Base-by-base conservation (phyloP, 306 rosid genomes). In the Glycine latifolia region DNA sequence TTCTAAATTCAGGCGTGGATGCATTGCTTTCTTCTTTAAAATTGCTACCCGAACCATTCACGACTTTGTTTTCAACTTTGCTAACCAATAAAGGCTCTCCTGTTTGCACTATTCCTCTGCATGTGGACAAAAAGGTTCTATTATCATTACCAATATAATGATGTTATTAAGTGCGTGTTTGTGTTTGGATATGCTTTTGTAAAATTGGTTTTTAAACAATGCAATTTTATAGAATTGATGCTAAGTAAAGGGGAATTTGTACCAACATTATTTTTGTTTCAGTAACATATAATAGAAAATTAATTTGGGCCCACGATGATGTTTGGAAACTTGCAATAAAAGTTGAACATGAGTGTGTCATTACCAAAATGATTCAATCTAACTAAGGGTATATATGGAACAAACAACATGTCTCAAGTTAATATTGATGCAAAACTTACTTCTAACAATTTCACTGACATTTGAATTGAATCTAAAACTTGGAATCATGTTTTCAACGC, bases 1-100 rank as follows among this genome's bases (percentile, higher is more conserved):
- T 91, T 69, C 91, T 86, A 44, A 89, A 85, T 49, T 93, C 97
- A 33, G 97, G 77, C 82, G 86, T 68, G 73, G 94, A 59, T 49
- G 82, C 71, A 41, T 84, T 89, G 84, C 83, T 83, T 39, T 86
- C 89, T 86, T 93, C 98, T 80, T 83, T 91, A 60, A 60, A 81
- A 85, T 75, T 77, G 59, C 88, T 89, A 33, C 53, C 82, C 63
- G 82, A 88, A 26, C 90, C 91, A 83, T 82, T 88, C 55, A 83
- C 31, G 78, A 53, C 77, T 83, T 88, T 90, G 89, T 85, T 89
- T 48, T 94, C 98, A 50, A 87, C 83, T 85, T 81, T 94, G 79
- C 89, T 87, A 12, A 86, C 83, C 86, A 86, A 14, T 20, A 90
- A 66, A 65, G 92, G 85, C 62, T 87, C 97, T 73, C 84, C 86